Evolutionary conservation across 2,329 filamentous ascomycete species (phyloP), one percentile per base, ranked within the genome.

Genomic region (Trichoderma aggressivum): DNA sequence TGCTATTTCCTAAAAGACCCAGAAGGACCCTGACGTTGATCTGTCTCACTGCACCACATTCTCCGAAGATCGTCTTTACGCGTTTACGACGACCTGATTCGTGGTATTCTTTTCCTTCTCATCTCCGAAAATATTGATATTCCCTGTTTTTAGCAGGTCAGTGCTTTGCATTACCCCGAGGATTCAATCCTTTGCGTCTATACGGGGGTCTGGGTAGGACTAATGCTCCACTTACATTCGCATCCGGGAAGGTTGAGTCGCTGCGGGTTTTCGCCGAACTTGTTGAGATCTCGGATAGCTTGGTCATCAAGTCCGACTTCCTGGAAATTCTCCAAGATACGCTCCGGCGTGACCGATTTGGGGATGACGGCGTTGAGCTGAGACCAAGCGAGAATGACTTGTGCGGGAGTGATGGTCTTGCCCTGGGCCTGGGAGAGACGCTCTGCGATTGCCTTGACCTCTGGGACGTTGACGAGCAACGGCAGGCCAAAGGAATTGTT

Each of bases 271-370:
- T 87, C 84, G 58, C 89, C 90, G 10, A 92, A 86, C 77, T 86
- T 82, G 78, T 89, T 86, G 58, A 92, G 86, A 12, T 85, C 88
- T 72, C 85, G 82, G 76, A 90, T 87, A 74, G 91, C 87, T 65
- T 85, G 84, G 56, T 87, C 84, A 60, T 82, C 81, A 72, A 93
- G 82, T 77, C 92, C 86, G 65, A 90, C 84, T 79, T 92, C 86
- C 82, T 90, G 83, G 78, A 90, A 93, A 85, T 94, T 94, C 76
- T 84, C 86, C 76, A 87, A 83, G 75, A 94, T 94, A 70, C 91
- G 87, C 43, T 84, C 84, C 61, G 89, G 85, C 70, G 87, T 92
- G 73, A 92, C 90, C 18, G 87, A 90, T 85, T 94, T 94, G 76
- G 92, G 92, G 75, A 94, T 93, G 74, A 94, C 91, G 74, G 85